Evolutionary conservation across 352 stramenopile genomes (phyloP), one percentile per base, ranked within the genome.

Genomic region (Globisporangium uncinulatum): DNA sequence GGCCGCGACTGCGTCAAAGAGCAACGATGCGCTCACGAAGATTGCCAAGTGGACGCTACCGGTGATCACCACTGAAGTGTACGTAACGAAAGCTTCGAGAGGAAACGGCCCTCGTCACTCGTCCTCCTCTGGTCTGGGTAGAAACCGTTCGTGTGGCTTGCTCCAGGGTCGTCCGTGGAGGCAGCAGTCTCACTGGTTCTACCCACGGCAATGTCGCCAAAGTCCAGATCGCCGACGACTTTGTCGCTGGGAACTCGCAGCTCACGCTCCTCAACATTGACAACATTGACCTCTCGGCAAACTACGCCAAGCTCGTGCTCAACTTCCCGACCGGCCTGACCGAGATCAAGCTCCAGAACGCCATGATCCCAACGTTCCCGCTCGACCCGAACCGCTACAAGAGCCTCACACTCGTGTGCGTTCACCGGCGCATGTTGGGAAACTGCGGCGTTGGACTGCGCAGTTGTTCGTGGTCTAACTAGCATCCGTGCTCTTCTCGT

Each of bases 201-300:
- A 36, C 46, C 4, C 21, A 19, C 31, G 32, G 43, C 17, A 53
- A 15, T 7, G 19, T 59, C 24, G 54, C 54, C 1, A 59, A 21
- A 6, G 44, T 59, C 44, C 29, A 59, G 31, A 34, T 59, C 29
- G 17, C 43, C 1, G 17, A 32, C 17, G 43, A 52, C 11, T 51
- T 59, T 21, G 43, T 59, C 24, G 19, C 54, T 15, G 45, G 36
- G 9, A 41, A 53, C 29, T 37, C 42, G 42, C 44, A 59, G 32
- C 10, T 59, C 24, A 51, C 6, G 19, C 19, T 15, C 1, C 6
- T 59, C 13, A n/a, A 34, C 6, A 32, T 59, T 14, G 19, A 13
- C 13, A 53, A 53, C 44, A 19, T 59, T 1, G 37, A 59, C 8
- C 34, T 59, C 4, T 4, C n/a, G 20, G 24, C 43, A 1, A 53